A percentile compares a stretch with the other conserved stretches of the same genome.
Conservation (phyloP, 208 protist genomes). For the Endotrypanum monterogeii region DNA sequence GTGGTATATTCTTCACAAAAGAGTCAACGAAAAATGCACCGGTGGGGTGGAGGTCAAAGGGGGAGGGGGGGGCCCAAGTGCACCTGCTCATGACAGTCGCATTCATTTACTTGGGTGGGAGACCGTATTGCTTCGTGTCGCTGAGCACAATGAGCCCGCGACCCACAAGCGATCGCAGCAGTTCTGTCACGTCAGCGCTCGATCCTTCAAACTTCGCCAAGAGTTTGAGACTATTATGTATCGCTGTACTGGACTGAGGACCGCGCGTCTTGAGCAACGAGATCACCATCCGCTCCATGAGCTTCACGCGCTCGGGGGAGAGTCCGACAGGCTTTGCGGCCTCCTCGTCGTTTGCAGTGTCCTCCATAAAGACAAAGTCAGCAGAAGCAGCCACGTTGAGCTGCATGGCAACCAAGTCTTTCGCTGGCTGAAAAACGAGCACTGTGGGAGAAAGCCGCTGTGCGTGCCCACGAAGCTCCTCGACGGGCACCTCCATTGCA, state of each 20-base stretch:
- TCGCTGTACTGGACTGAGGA: constrained; percentile 59
- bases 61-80: too few relatives aligned
- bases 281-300: constrained; percentile 66
- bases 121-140: constrained; percentile 65
- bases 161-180: constrained; percentile 70
- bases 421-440: constrained; percentile 33
- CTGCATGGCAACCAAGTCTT: constrained; percentile 40
- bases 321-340: constrained; percentile 51
- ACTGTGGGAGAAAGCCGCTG: constrained; percentile 29
- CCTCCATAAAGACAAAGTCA: constrained; percentile 35
- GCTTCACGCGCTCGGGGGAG: constrained; percentile 61
- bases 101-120: constrained; percentile 30
- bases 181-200: constrained; percentile 53
- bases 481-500: constrained; percentile 29
- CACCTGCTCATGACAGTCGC: not conserved
- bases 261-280: constrained; percentile 69
- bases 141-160: constrained; percentile 52
- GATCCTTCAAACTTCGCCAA: constrained; percentile 66
- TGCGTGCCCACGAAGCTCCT: constrained; percentile 35
- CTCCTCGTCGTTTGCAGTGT: constrained; percentile 32
- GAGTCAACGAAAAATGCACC: not conserved
- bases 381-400: constrained; percentile 28
- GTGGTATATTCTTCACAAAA: not conserved
- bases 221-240: constrained; percentile 88
- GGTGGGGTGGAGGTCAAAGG: too few relatives aligned